Conservation (phyloP, 495 filamentous ascomycete genomes). For the Venustampulla echinocandica region DNA sequence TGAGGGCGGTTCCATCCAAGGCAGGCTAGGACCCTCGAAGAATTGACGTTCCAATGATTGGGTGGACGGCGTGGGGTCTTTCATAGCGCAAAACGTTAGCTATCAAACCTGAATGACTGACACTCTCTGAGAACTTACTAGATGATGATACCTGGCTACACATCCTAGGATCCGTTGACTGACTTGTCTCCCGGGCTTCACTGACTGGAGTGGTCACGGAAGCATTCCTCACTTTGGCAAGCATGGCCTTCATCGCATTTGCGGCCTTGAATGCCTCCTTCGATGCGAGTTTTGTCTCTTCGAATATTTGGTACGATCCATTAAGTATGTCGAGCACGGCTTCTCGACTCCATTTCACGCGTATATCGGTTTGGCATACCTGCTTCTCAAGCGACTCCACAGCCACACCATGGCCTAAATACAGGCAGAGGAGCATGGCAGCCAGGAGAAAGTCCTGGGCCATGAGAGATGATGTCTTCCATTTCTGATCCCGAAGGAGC, state of each 20-base stretch:
- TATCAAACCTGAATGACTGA: no score
- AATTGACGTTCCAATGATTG: no score
- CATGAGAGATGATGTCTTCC: conserved; percentile 34
- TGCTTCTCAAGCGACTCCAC: neutral
- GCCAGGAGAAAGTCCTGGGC: conserved; percentile 40
- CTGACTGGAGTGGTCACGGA: neutral
- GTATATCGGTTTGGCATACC: neutral
- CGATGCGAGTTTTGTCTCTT: conserved; percentile 4
- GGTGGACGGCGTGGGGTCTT: no score
- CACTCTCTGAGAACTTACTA: no score
- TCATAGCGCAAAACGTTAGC: no score
- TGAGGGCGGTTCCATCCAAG: no score
- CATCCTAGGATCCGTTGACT: no score
- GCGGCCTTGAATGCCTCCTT: conserved; percentile 10
- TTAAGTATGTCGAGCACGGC: conserved; percentile 31
- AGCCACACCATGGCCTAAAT: conserved; percentile 3
- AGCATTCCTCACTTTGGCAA: neutral
- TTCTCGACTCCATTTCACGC: conserved; percentile 5
- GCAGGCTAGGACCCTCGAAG: no score
- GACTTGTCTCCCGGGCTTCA: no score
- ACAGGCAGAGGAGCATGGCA: conserved; percentile 35
- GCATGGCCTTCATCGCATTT: conserved; percentile 6
- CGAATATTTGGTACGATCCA: conserved; percentile 15
- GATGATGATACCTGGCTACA: no score
- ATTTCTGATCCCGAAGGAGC: conserved; percentile 27